Base-by-base conservation (phyloP, 2,329 filamentous ascomycete species). In the Ophiostoma populinum region DNA sequence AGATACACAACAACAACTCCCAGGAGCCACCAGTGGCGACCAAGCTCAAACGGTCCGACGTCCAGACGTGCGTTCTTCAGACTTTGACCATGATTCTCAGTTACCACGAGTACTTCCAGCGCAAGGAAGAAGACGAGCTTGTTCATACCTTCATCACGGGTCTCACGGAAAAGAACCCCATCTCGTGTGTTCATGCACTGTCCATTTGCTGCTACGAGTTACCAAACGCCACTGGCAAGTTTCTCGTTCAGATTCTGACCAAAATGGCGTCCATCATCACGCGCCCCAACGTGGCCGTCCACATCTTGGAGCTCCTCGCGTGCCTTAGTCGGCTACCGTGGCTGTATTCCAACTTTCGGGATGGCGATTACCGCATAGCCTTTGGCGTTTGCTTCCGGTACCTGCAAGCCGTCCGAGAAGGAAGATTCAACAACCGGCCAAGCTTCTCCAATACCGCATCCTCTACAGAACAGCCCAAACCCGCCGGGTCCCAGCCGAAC, bases 191-290 rank as follows among this genome's bases (percentile, higher is more conserved):
- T 35, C 87, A 98, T 52, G 87, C 87, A 0, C 62, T 98, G 15
- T 86, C 85, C 0, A 79, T 98, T 40, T 95, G 87, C 58, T 94
- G 86, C 52, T 85, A 94, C 48, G 90, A 98, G 54, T 69, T 94
- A 18, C 86, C 90, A 3, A 67, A 80, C 13, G 87, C 87, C 10
- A 80, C 86, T 34, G 82, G 79, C 50, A 92, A 87, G 51, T 78
- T 75, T 15, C 64, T 95, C 40, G 80, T 87, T 30, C 79, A 75
- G 30, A 82, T 95, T 45, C 64, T 98, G 37, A 80, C 86, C 48
- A 87, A 83, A 51, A 92, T 98, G 81, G 79, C 86, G 1, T 82
- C 86, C 46, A 92, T 94, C 48, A 92, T 98, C 48, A 95, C 90
- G 1, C 86, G 93, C 48, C 76, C 83, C 6, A 74, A 86, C 38